Percentiles rank a stretch among this genome's conserved stretches.
These are phyloP conservation scores for Symbiodinium natans DNA, from an alignment of 73 alveolate genomes.

Conservation along the genomic window DNA sequence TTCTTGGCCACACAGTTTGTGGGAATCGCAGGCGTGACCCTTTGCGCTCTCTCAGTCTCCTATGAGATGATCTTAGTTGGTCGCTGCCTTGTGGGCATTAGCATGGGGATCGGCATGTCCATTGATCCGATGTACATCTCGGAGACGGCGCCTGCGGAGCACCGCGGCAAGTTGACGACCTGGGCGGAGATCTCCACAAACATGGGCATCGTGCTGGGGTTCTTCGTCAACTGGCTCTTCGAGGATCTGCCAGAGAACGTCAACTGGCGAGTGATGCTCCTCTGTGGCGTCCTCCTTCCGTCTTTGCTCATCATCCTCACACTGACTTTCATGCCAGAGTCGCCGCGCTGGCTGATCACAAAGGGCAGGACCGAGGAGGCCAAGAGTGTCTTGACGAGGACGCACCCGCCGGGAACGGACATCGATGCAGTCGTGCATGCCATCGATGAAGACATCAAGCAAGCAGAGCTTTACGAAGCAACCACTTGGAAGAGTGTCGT, in stretches of 20 bases:
- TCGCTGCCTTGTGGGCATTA: conserved; percentile 13
- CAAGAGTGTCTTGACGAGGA: not conserved
- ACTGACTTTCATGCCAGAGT: conserved; percentile 21
- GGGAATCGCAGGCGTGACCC: conserved; percentile 6
- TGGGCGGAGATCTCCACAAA: conserved; percentile 19
- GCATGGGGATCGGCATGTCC: conserved; percentile 28
- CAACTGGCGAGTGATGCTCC: conserved; percentile 29
- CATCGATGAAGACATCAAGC: not conserved
- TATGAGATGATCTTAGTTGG: conserved; percentile 13
- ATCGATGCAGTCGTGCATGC: conserved; percentile 5
- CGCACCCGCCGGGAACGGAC: not conserved
- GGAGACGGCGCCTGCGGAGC: conserved; percentile 20
- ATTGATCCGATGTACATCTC: conserved; percentile 19
- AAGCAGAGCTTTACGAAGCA: conserved; percentile 16
- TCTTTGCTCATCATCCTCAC: not conserved
- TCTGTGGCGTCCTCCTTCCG: conserved; percentile 7
- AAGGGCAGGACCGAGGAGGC: conserved; percentile 35
- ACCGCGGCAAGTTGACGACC: conserved; percentile 41
- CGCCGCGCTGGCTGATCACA: conserved; percentile 29
- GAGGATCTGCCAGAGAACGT: not conserved
- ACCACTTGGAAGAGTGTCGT: conserved; percentile 27
- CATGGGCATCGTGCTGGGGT: conserved; percentile 10
- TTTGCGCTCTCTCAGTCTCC: conserved; percentile 16
- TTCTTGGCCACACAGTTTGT: not conserved
- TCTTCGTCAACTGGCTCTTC: conserved; percentile 25